These are phyloP conservation scores for Neoscytalidium dimidiatum DNA, from an alignment of 2,329 filamentous ascomycete species.

Conservation along the genomic window DNA sequence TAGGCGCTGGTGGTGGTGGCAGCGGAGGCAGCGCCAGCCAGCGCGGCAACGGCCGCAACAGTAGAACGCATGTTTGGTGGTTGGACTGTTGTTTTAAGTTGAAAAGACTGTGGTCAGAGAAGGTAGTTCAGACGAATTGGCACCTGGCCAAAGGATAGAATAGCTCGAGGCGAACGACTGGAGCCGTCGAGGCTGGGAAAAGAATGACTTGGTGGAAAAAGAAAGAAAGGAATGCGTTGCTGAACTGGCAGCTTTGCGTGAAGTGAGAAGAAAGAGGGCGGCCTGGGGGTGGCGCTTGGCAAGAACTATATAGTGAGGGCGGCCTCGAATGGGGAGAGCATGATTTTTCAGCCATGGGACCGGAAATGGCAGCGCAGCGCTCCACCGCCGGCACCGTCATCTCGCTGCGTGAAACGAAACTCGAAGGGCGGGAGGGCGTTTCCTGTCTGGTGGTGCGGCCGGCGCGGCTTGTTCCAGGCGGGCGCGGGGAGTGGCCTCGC, in stretches of 20 bases:
- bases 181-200: constrained; percentile 18
- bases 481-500: background rate
- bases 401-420: constrained; percentile 20
- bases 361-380: background rate
- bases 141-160: constrained; percentile 19
- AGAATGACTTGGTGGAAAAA: constrained; percentile 12
- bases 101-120: background rate
- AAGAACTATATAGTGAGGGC: background rate
- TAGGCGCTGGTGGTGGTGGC: constrained; percentile 9
- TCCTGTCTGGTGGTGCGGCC: background rate
- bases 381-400: constrained; percentile 14
- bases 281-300: constrained; percentile 4
- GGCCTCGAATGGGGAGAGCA: constrained; percentile 10
- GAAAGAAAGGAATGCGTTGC: constrained; percentile 11
- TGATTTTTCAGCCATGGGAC: constrained; percentile 11
- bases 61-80: constrained; percentile 6
- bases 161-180: constrained; percentile 15
- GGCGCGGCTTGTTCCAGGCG: background rate
- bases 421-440: background rate
- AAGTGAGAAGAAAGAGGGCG: background rate
- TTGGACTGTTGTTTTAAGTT: background rate
- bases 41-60: constrained; percentile 6
- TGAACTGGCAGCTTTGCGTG: constrained; percentile 18
- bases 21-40: constrained; percentile 8
- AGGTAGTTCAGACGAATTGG: constrained; percentile 1